Base-by-base conservation (phyloP, 495 filamentous ascomycete genomes). In the Amphirosellinia nigrospora region DNA sequence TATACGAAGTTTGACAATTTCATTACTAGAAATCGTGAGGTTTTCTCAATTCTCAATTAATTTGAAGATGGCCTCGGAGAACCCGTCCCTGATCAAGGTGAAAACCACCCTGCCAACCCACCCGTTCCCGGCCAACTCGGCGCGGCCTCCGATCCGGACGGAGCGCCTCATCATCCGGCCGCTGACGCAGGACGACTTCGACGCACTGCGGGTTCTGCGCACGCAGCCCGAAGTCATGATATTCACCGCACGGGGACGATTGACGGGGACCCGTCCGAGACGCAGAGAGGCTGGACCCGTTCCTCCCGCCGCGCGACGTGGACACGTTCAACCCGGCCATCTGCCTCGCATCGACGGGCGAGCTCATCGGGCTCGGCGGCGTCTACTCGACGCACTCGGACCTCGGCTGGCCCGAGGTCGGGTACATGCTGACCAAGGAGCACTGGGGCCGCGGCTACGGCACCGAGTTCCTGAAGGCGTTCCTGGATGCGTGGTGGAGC, bases 221-320 rank as follows among this genome's bases (percentile, higher is more conserved):
- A 79, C 74, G 30, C 80, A 85, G 73, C 77, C 79, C 9, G 82
- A 84, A 70, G 82, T 84, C 30, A 84, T 86, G 83, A 64, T 48
- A 39, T 82, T 78, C 79, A 83, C 81, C 1, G 46, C 41, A 8
- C 45, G n/a, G 79, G 79, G 19, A 55, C 41, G 19, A 63, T 74
- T 6, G 84, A 86, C 68, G 19, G 28, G 5, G 73, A 76, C 43
- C 56, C 79, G 7, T 75, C 73, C 11, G 74, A 72, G 60, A 83
- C 82, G n/a, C 65, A 72, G 64, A 58, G 2, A 74, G 58, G 63
- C 71, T 85, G 48, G 70, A 74, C 39, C 30, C n/a, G 34, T 81
- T 74, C 67, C 64, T 84, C 28, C 15, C 63, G 26, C 63, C 63
- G 32, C 10, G 63, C 16, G 81, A 82, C 46, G 63, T 36, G 10